A percentile compares a stretch with the other conserved stretches of the same genome.
Conservation (phyloP, 139 green algal genomes). For the Auxenochlorella pyrenoidosa region DNA sequence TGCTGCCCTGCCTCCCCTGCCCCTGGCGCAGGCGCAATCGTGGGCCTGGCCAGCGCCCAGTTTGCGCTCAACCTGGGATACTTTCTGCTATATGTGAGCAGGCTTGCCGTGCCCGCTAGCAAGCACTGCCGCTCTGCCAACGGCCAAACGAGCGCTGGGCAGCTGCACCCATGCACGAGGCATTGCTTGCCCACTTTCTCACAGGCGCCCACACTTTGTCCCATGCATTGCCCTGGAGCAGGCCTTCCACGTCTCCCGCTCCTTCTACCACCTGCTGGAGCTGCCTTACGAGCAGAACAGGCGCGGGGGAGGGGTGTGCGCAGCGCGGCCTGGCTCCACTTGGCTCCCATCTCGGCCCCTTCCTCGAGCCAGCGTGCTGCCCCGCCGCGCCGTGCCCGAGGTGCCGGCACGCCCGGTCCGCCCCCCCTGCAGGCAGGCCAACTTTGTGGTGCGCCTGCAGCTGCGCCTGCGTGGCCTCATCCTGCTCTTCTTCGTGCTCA, state of each 20-base stretch:
- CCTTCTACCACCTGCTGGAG: conserved; percentile 4
- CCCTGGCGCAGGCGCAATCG: background rate
- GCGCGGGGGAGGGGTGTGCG: background rate
- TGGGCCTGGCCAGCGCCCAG: background rate
- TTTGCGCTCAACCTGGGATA: background rate
- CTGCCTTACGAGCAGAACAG: background rate
- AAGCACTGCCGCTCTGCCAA: no score
- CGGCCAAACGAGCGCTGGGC: no score
- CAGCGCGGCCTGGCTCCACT: no score
- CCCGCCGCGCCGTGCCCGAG: no score
- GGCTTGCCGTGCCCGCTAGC: no score
- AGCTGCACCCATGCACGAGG: no score
- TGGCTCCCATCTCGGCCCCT: no score
- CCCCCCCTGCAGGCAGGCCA: conserved; percentile 36
- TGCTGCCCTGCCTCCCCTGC: no score
- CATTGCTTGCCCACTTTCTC: no score
- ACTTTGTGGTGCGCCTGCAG: background rate
- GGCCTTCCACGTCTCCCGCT: background rate
- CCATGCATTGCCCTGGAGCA: background rate
- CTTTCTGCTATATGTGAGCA: background rate
- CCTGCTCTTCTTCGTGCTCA: background rate
- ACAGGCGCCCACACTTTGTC: background rate
- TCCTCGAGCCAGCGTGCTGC: no score
- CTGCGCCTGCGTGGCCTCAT: background rate
- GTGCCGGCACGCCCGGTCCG: background rate